These are phyloP conservation scores for Sporothrix phasma DNA, from an alignment of 2,329 filamentous ascomycete genomes.

Conservation along the genomic window DNA sequence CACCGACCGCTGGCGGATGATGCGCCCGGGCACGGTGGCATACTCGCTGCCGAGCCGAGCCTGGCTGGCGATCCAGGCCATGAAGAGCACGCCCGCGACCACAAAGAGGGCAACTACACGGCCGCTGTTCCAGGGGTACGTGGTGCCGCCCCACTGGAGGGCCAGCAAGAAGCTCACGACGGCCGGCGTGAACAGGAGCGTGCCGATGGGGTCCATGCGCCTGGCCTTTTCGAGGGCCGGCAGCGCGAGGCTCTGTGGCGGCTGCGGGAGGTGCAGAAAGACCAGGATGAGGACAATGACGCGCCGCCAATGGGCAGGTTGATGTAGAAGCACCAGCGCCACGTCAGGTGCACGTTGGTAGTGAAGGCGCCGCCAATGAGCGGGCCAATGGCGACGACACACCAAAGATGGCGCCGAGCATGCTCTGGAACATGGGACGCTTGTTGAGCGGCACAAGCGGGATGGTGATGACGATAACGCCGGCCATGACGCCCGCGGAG, in stretches of 20 bases:
- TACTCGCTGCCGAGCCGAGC: conserved; percentile 19
- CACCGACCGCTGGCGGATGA: conserved; percentile 25
- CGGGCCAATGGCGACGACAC: conserved; percentile 28
- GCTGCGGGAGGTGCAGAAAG: conserved; percentile 24
- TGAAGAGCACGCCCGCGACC: conserved; percentile 22
- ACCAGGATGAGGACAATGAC: conserved; percentile 23
- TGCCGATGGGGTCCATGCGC: conserved; percentile 24
- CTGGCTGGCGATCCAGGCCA: conserved; percentile 26
- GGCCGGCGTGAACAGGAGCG: conserved; percentile 20
- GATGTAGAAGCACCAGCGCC: conserved; percentile 33
- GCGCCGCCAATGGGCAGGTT: conserved; percentile 30
- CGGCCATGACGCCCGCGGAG: conserved; percentile 31
- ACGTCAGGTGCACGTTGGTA: conserved; percentile 23
- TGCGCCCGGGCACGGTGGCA: conserved; percentile 31
- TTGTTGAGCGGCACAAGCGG: conserved; percentile 27
- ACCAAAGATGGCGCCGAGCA: conserved; percentile 30
- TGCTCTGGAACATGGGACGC: conserved; percentile 28
- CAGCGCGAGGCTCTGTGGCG: neutral
- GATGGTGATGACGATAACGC: conserved; percentile 27
- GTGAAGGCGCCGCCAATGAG: conserved; percentile 33
- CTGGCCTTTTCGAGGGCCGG: conserved; percentile 27
- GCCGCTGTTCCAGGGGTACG: conserved; percentile 26
- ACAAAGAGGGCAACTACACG: conserved; percentile 28
- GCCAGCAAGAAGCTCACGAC: conserved; percentile 35
- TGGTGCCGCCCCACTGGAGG: conserved; percentile 33